Evolutionary conservation across 2,329 filamentous ascomycete genomes (phyloP), one percentile per base, ranked within the genome.

Genomic region (Fusarium heterosporum): DNA sequence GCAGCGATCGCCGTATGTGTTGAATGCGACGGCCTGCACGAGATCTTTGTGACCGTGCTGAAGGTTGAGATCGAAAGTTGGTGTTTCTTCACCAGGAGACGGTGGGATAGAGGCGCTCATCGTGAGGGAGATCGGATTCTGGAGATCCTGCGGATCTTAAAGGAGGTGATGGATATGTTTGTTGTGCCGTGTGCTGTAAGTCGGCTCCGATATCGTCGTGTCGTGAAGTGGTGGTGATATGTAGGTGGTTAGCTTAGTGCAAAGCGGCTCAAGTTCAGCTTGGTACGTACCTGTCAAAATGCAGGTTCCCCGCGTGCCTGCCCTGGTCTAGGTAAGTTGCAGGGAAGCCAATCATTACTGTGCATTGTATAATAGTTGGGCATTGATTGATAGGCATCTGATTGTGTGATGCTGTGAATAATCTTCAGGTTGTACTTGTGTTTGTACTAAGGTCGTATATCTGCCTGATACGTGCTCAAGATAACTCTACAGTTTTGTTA

Each of bases 1-100:
- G 83, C 95, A 94, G 71, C 94, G 92, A 73, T 93, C 94, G 71
- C 94, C 95, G 77, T 97, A 97, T 69, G 89, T 90, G 78, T 97
- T 97, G 85, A 96, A 97, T 69, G 93, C 90, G 63, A 95, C 89
- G 55, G 93, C 90, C 68, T 94, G 89, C 50, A 96, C 91, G 42
- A 96, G 85, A 76, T 96, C 92, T 73, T 89, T 87, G 78, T 94
- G 91, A 71, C 90, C 90, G 76, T 93, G 89, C 62, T 89, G 86
- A 72, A 93, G 86, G 70, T 91, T 87, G 64, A 85, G 79, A 60
- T 87, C 84, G 68, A 88, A 86, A 45, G 78, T 77, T 26, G 80
- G 76, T 72, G 79, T 81, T 64, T 85, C 83, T 61, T 84, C 81
- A 55, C 68, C 69, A 45, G 77, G 78, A 22, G 77, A 78, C n/a